phyloP scores from a whole-genome alignment of 257 asterid species.

The Solanum bukasovii region DNA sequence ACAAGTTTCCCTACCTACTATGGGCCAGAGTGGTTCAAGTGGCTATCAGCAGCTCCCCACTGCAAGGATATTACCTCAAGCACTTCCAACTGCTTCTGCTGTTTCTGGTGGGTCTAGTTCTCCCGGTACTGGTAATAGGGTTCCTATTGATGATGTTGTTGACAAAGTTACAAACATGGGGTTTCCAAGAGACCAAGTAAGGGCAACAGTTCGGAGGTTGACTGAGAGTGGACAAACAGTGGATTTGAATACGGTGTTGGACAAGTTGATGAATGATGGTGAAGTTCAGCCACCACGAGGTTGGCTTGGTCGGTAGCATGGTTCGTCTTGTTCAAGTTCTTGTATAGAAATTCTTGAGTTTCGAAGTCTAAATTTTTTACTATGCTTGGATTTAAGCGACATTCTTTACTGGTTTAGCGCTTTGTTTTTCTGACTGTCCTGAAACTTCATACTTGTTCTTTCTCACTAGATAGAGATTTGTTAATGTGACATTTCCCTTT shows the following conservation, averaged over 20 bases:
- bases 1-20: conserved; percentile 31
- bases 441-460: conserved; percentile 6
- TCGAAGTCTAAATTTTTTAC: neutral
- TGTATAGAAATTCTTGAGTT: conserved; percentile 27
- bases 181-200: conserved; percentile 78
- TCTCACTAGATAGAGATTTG: conserved; percentile 6
- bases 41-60: conserved; percentile 87
- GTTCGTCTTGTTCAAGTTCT: neutral
- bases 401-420: neutral
- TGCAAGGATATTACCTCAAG: conserved; percentile 79
- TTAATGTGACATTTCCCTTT: neutral
- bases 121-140: conserved; percentile 58
- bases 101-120: conserved; percentile 48
- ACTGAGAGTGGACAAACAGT: conserved; percentile 92
- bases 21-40: conserved; percentile 48
- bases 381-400: neutral
- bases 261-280: conserved; percentile 90
- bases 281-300: conserved; percentile 58
- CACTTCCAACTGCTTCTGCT: conserved; percentile 69
- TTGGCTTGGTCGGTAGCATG: conserved; percentile 60
- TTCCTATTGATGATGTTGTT: conserved; percentile 87
- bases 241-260: conserved; percentile 81
- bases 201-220: conserved; percentile 72
- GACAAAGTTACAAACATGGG: conserved; percentile 93
- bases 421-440: neutral